Evolutionary conservation across 257 asterid genomes (phyloP).

Genomic region (Nicotiana attenuata): DNA sequence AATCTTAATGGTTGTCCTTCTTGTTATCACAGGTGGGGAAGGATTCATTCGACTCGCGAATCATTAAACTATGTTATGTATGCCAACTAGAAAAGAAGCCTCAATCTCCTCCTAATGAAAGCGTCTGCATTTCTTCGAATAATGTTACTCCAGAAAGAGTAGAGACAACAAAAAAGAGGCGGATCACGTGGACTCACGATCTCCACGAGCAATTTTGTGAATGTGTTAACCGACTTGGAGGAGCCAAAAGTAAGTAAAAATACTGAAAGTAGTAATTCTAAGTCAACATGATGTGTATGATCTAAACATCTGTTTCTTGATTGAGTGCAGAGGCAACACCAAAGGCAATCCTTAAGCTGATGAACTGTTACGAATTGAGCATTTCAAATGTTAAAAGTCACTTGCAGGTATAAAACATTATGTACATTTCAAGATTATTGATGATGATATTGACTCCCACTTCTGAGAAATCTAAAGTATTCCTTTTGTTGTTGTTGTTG

Average conservation of each 20-base stretch:
- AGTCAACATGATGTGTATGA: not conserved
- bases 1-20: too few species aligned
- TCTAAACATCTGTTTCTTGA: not conserved
- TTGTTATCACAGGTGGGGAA: not conserved
- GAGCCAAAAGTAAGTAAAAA: constrained; percentile 41
- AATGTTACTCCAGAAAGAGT: constrained; percentile 14
- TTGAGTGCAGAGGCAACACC: constrained; percentile 48
- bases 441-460: not conserved
- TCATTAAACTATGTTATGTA: not conserved
- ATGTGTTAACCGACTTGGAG: constrained; percentile 38
- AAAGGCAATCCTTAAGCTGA: constrained; percentile 42
- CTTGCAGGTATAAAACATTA: constrained; percentile 32
- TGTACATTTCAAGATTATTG: not conserved
- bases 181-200: constrained; percentile 47
- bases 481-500: too few species aligned
- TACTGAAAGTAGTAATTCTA: not conserved
- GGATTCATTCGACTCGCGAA: not conserved
- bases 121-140: not conserved
- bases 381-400: constrained; percentile 56
- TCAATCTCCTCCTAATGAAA: not conserved
- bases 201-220: constrained; percentile 41
- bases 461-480: not conserved
- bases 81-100: not conserved
- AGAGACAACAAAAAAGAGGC: constrained; percentile 15
- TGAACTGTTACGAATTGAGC: constrained; percentile 45